Base-by-base conservation (phyloP, 164 flowering plant species). In the Macadamia tetraphylla region DNA sequence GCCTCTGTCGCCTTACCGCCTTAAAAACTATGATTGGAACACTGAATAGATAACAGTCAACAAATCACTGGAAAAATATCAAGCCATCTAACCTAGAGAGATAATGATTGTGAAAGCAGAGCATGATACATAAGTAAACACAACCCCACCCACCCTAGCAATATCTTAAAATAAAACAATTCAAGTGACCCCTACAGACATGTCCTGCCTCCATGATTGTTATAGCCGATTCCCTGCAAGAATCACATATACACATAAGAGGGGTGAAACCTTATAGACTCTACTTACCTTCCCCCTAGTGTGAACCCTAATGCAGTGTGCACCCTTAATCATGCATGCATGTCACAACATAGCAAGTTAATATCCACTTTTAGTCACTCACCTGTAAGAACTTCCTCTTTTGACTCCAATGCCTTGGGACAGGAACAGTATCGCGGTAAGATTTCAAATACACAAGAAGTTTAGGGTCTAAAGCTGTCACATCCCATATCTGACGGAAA, bases 331-430 rank as follows among this genome's bases (percentile, higher is more conserved):
- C 69, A 81, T 78, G 75, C 81, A 83, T 74, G 63, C 77, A 77
- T 29, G 35, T 58, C 60, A 73, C 44, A n/a, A 62, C 30, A 62
- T 5, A n/a, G 35, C 32, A 29, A 57, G 29, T 46, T 58, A 17
- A 59, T 17, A 30, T 67, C 64, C 4, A 66, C 55, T 30, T 48
- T 62, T n/a, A 63, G 44, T 60, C 1, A 78, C 86, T 78, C 71
- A 94, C 98, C 97, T 94, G 99, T 72, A 95, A 81, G 75, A 87
- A 95, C 74, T 95, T 95, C 67, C 99, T 82, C 63, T 95, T 95
- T 77, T 95, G 99, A 73, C 87, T 86, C 99, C 99, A 95, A 75
- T 95, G 99, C 70, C 99, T 85, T 59, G 98, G 99, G 44, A 95
- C 99, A 70, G 98, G 98, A 67, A 95, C 99, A 71, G 96, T 87